Evolutionary conservation across 1,139 yeast genomes (phyloP).

Genomic region (Blastobotrys serpentis): DNA sequence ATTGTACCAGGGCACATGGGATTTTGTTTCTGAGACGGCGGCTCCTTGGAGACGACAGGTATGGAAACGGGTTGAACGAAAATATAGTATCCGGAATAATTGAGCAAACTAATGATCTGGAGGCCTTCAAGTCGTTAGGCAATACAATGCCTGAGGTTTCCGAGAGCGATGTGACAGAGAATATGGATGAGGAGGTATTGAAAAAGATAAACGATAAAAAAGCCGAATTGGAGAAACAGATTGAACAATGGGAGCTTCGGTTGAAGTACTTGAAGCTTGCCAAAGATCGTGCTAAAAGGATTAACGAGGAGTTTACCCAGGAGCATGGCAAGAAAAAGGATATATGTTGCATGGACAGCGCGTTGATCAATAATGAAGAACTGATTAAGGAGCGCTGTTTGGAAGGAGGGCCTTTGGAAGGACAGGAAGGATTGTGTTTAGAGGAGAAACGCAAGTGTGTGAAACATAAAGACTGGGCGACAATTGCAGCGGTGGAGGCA

Average conservation of each 20-base stretch:
- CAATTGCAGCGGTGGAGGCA: constrained; percentile 48
- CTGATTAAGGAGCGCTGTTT: constrained; percentile 11
- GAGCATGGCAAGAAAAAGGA: constrained; percentile 11
- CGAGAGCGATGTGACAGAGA: constrained; percentile 19
- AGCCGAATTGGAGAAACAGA: constrained; percentile 21
- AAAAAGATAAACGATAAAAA: not conserved
- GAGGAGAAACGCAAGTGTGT: constrained; percentile 65
- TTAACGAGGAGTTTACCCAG: constrained; percentile 18
- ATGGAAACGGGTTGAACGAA: constrained; percentile 1
- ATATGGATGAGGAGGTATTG: constrained; percentile 19
- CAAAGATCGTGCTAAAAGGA: constrained; percentile 19
- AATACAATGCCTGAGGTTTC: constrained; percentile 22
- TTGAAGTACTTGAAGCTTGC: constrained; percentile 19
- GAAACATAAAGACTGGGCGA: constrained; percentile 68
- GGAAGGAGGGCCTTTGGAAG: constrained; percentile 14
- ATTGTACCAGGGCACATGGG: constrained; percentile 77
- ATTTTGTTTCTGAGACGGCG: constrained; percentile 47
- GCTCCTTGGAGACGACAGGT: not conserved
- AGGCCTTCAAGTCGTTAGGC: constrained; percentile 39
- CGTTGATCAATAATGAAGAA: constrained; percentile 31
- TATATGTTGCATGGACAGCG: constrained; percentile 45
- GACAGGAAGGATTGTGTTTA: constrained; percentile 46
- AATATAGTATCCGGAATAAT: constrained; percentile 38
- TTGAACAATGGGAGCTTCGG: constrained; percentile 19
- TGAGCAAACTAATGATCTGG: constrained; percentile 39